Evolutionary conservation across 192 early-diverging fungal genomes (phyloP), one percentile per base, ranked within the genome.

Genomic region (Podochytrium sp.): DNA sequence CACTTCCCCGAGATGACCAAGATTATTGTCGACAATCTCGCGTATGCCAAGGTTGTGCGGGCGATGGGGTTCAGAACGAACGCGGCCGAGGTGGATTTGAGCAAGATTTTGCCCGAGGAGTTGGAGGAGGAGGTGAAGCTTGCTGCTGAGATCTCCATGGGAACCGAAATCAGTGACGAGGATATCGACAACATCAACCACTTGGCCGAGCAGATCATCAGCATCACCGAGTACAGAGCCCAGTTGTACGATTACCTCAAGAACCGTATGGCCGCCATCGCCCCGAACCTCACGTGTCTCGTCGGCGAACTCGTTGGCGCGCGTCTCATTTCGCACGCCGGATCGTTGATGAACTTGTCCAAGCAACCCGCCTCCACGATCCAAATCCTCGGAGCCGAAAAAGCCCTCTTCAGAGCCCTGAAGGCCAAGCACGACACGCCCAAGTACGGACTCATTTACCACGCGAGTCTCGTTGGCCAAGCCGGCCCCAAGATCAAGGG

Each of bases 1-100:
- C 97, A 99, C 79, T 99, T 99, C 91, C 97, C 97, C 50, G 97
- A 99, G 89, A 94, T 99, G 91, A 90, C 87, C 79, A 95, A 93
- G 86, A 91, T 98, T 68, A 85, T 99, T 73, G 90, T 93, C 71
- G 96, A 99, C 80, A 99, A 99, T 84, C 80, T 96, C 63, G 93
- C 95, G 23, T 99, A 94, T 74, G 89, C 97, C 79, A 91, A 92
- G 84, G 81, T 92, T 35, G 89, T 99, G 57, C 93, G 95, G 87
- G 81, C 85, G 70, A 94, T 96, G 85, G 95, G 94, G 49, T 92
- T 95, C 91, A 90, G 96, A 65, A 89, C 90, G 76, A 94, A 93
- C 73, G 88, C 90, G 43, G 86, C 91, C 30, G 72, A 75, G 34
- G 90, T 91, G 18, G 94, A 97, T 78, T 84, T 98, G 41, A 88